A percentile compares a stretch with the other conserved stretches of the same genome.
Evolutionary conservation across 2,329 filamentous ascomycete genomes (phyloP).

Genomic region (Pseudogymnoascus sp.): DNA sequence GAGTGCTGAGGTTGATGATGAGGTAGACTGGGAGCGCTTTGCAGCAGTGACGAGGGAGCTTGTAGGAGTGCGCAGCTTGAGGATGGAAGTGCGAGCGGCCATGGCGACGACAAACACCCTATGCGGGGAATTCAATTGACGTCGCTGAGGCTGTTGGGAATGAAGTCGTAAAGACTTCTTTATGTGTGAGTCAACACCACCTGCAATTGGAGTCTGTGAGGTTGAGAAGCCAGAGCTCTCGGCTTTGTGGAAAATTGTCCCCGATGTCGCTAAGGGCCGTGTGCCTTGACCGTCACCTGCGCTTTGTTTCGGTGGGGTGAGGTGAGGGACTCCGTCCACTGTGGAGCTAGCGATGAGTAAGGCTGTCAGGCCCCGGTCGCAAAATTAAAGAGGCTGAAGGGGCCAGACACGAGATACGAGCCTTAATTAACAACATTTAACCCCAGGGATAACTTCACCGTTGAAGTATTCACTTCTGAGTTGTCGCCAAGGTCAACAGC

Average conservation of each 20-base stretch:
- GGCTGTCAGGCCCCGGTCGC: not conserved
- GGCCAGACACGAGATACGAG: not conserved
- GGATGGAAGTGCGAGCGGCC: constrained; percentile 26
- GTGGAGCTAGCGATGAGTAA: constrained; percentile 8
- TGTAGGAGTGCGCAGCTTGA: constrained; percentile 20
- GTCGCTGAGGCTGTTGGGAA: constrained; percentile 1
- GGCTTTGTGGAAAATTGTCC: constrained; percentile 6
- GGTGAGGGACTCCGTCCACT: not conserved
- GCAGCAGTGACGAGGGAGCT: constrained; percentile 19
- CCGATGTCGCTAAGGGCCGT: constrained; percentile 8
- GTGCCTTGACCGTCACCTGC: constrained; percentile 3
- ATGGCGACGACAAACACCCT: constrained; percentile 17
- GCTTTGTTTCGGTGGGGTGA: constrained; percentile 4
- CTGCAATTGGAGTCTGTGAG: not conserved
- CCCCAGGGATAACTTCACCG: not conserved
- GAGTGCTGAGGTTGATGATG: constrained; percentile 80
- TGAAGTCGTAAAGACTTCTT: constrained; percentile 9
- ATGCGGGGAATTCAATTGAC: constrained; percentile 3
- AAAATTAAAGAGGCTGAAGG: constrained; percentile 7
- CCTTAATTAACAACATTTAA: not conserved
- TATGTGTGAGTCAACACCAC: constrained; percentile 5
- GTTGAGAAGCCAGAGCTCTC: constrained; percentile 5
- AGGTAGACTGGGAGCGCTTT: constrained; percentile 38
- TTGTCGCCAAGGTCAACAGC: not conserved
- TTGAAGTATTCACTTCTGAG: not conserved